Base-by-base conservation (phyloP, 2,329 filamentous ascomycete species). In the Aspergillus amoenus region DNA sequence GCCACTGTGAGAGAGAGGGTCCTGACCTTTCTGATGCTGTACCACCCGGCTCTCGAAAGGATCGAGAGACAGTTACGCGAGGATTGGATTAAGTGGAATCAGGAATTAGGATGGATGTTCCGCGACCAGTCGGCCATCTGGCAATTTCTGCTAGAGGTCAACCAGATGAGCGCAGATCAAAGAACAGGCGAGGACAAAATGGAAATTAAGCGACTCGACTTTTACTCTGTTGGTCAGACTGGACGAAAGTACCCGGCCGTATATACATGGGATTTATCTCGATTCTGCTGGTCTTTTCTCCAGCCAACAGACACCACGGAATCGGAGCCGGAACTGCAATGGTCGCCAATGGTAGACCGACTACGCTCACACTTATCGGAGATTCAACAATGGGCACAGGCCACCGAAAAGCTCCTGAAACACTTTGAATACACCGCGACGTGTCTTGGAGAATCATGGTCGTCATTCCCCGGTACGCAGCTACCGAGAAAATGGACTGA, bases 241-340 rank as follows among this genome's bases (percentile, higher is more conserved):
- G 39, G 46, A 6, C 21, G 2, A 13, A 12, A 18, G 3, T 22
- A 40, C 3, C 30, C 53, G 12, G 13, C 18, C 3, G 17, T 18
- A 7, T 56, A 50, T 18, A n/a, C 45, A 13, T 56, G 53, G 53
- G 46, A 56, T 21, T n/a, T 56, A 8, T 22, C 37, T 24, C 53
- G n/a, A 17, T 50, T 56, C 41, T 42, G 22, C 48, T 56, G 55
- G 34, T 45, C 48, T 11, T 56, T 56, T 15, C 22, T 52, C 24
- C 34, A 34, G 8, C 42, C n/a, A 4, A 24, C 21, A 7, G 22
- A 32, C 37, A n/a, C 47, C 11, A 32, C 18, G 18, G 7, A 34
- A 4, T 22, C 13, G 3, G 13, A 11, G 5, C 42, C 39, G 1
- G 12, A 44, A 11, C 37, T 43, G 15, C 49, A 57, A 22, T 52